Percentiles rank a stretch among this genome's conserved stretches.
phyloP scores from a whole-genome alignment of 1,139 yeast genomes.

The Meyerozyma elateridarum region DNA sequence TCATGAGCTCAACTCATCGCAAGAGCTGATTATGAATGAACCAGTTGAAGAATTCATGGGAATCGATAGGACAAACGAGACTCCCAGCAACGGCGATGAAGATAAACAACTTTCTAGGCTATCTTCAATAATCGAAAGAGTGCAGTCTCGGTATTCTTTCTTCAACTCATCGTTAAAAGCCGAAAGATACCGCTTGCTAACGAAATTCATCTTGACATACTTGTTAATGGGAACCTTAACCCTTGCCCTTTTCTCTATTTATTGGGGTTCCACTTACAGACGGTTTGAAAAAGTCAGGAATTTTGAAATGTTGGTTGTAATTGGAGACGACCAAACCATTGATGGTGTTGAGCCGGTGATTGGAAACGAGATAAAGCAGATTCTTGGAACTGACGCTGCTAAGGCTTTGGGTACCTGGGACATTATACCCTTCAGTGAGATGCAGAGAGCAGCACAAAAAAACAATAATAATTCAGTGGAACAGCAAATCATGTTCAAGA shows the following conservation, averaged over 20 bases:
- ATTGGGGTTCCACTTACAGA: conserved; percentile 56
- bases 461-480: conserved; percentile 27
- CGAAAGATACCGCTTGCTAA: conserved; percentile 18
- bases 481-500: conserved; percentile 30
- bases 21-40: no score
- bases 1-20: no score
- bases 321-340: conserved; percentile 32
- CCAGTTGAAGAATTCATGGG: no score
- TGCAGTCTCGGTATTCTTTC: conserved; percentile 13
- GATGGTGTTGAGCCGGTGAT: conserved; percentile 23
- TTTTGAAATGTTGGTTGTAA: conserved; percentile 42
- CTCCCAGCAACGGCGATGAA: not conserved
- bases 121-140: not conserved
- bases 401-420: conserved; percentile 37
- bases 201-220: conserved; percentile 12
- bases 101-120: conserved; percentile 1
- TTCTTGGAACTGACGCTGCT: conserved; percentile 15
- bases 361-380: conserved; percentile 24
- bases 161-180: conserved; percentile 22
- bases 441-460: conserved; percentile 24
- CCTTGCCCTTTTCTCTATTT: conserved; percentile 41
- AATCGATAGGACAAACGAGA: no score
- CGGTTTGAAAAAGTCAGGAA: conserved; percentile 34
- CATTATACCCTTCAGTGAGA: conserved; percentile 22
- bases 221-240: conserved; percentile 16